phyloP scores from a whole-genome alignment of 1,284 basidiomycete species.

The Mixia osmundae region DNA sequence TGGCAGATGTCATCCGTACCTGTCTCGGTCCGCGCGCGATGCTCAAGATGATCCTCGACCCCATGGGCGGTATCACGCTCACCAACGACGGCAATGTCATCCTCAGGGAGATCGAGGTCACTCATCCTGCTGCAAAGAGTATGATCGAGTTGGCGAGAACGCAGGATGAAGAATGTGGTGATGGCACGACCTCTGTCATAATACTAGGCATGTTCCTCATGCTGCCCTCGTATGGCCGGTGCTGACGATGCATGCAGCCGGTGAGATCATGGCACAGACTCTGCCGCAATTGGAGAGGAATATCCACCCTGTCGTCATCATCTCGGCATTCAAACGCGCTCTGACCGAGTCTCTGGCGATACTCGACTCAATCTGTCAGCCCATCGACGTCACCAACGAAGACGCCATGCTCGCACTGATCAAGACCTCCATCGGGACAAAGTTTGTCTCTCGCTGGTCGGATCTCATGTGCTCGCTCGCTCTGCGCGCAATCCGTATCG shows the following conservation, averaged over 20 bases:
- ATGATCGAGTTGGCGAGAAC: slow-evolving; percentile 97
- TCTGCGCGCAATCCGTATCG: slow-evolving; percentile 29
- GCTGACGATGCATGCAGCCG: slow-evolving; percentile 33
- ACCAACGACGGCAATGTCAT: slow-evolving; percentile 98
- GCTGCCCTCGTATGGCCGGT: not conserved
- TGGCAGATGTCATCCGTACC: slow-evolving; percentile 74
- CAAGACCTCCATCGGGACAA: slow-evolving; percentile 98
- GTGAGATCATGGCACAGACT: slow-evolving; percentile 95
- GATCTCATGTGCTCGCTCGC: slow-evolving; percentile 94
- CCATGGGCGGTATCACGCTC: slow-evolving; percentile 88
- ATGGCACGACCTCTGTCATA: slow-evolving; percentile 93
- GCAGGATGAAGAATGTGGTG: slow-evolving; percentile 95
- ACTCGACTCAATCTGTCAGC: slow-evolving; percentile 63
- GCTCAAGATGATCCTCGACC: slow-evolving; percentile 80
- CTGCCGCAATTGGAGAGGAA: slow-evolving; percentile 77
- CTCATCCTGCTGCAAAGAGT: slow-evolving; percentile 93
- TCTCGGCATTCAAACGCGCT: slow-evolving; percentile 89
- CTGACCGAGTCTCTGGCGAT: slow-evolving; percentile 74
- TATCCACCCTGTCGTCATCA: slow-evolving; percentile 97
- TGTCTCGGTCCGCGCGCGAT: slow-evolving; percentile 94
- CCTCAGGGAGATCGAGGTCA: slow-evolving; percentile 88
- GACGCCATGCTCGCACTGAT: slow-evolving; percentile 86
- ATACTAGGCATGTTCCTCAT: slow-evolving; percentile 48
- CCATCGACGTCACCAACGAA: slow-evolving; percentile 70
- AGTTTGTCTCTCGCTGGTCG: slow-evolving; percentile 88